Evolutionary conservation across 768 basidiomycete genomes (phyloP).

Genomic region (Hypsizygus marmoreus): DNA sequence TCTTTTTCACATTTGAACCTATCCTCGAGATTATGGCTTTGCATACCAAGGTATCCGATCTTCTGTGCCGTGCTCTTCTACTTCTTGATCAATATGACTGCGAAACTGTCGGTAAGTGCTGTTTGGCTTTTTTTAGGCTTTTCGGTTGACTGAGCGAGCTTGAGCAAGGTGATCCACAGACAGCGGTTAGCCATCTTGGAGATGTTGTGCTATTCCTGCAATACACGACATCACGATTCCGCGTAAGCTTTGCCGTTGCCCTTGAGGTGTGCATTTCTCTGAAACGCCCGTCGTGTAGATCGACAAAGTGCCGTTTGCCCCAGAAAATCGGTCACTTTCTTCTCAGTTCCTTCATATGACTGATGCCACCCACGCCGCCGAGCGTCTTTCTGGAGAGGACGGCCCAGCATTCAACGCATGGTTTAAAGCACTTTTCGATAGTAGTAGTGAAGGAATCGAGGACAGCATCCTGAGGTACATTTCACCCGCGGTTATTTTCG

Average conservation of each 20-base stretch:
- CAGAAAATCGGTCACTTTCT: conserved; percentile 47
- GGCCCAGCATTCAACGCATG: conserved; percentile 52
- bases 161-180: conserved; percentile 75
- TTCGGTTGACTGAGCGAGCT: neutral
- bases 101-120: conserved; percentile 70
- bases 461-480: conserved; percentile 69
- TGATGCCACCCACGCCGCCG: conserved; percentile 40
- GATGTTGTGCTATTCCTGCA: conserved; percentile 80
- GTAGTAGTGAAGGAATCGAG: conserved; percentile 78
- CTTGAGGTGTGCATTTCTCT: too few relatives aligned
- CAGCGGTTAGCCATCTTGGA: conserved; percentile 75
- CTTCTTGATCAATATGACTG: conserved; percentile 77
- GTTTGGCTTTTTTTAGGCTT: neutral
- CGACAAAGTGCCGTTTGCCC: conserved; percentile 45
- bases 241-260: conserved; percentile 41
- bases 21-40: conserved; percentile 71
- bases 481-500: neutral
- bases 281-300: too few relatives aligned
- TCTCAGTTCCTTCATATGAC: conserved; percentile 54
- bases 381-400: conserved; percentile 46
- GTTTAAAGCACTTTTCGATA: conserved; percentile 81
- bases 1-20: conserved; percentile 58
- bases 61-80: conserved; percentile 62
- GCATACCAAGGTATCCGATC: conserved; percentile 61
- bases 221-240: conserved; percentile 62